These are phyloP conservation scores for Wickerhamiella vanderwaltii DNA, from an alignment of 805 yeast genomes.

Conservation along the genomic window DNA sequence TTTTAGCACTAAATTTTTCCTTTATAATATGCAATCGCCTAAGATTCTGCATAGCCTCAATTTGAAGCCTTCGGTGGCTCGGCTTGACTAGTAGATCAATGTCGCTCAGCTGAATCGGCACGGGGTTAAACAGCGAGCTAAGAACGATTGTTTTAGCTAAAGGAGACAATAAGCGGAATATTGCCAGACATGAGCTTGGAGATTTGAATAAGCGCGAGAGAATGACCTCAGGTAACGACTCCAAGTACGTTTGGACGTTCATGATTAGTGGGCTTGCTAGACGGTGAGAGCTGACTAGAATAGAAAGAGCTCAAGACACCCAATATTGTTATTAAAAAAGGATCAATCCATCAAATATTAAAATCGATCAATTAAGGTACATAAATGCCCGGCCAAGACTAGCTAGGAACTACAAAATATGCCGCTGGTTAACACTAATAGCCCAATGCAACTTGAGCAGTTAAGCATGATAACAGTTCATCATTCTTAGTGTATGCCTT, in stretches of 20 bases:
- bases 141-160: constrained; percentile 79
- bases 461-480: constrained; percentile 68
- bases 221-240: constrained; percentile 77
- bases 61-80: constrained; percentile 40
- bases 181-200: constrained; percentile 90
- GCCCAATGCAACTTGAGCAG: constrained; percentile 30
- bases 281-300: not conserved
- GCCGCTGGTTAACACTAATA: too few species aligned
- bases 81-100: constrained; percentile 67
- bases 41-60: constrained; percentile 68
- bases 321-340: not conserved
- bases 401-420: too few species aligned
- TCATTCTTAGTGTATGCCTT: constrained; percentile 83
- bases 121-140: constrained; percentile 74
- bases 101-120: constrained; percentile 52
- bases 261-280: too few species aligned
- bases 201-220: constrained; percentile 69
- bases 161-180: constrained; percentile 79
- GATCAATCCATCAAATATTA: not conserved
- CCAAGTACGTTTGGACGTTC: constrained; percentile 70
- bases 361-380: not conserved
- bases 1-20: constrained; percentile 37
- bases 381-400: not conserved
- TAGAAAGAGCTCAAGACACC: not conserved
- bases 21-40: constrained; percentile 62